Conservation (phyloP, 176 grass and related monocot genomes). For the Rhynchospora tenuis region DNA sequence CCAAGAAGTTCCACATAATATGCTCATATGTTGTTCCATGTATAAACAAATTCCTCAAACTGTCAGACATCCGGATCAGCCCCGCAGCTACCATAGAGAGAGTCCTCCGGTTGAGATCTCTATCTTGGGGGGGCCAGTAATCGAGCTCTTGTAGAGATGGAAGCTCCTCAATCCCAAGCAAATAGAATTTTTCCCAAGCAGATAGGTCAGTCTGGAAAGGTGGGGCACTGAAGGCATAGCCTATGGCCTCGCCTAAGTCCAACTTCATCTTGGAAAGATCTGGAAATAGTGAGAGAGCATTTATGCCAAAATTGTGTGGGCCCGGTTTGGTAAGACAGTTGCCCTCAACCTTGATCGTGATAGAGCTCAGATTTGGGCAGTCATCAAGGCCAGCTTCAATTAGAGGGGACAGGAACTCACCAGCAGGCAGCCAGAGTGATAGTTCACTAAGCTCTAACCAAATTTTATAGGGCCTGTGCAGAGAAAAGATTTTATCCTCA, state of each 20-base stretch:
- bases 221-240: constrained; percentile 82
- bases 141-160: too few relatives aligned
- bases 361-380: constrained; percentile 71
- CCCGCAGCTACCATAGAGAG: too few relatives aligned
- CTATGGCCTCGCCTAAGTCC: constrained; percentile 79
- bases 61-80: background rate
- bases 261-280: constrained; percentile 72
- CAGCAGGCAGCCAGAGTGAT: constrained; percentile 71
- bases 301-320: constrained; percentile 47
- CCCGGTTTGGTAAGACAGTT: constrained; percentile 57
- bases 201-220: constrained; percentile 80
- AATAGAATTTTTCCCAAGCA: constrained; percentile 19
- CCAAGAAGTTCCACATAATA: background rate
- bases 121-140: too few relatives aligned
- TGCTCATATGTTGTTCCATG: too few relatives aligned
- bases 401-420: constrained; percentile 62
- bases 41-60: too few relatives aligned
- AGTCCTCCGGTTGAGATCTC: too few relatives aligned
- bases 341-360: constrained; percentile 89
- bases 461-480: constrained; percentile 14
- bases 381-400: constrained; percentile 41
- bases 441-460: constrained; percentile 69
- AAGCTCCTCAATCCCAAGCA: too few relatives aligned
- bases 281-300: constrained; percentile 49
- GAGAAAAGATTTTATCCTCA: background rate